A percentile compares a stretch with the other conserved stretches of the same genome.
Evolutionary conservation across 495 filamentous ascomycete species (phyloP).

Genomic region (Aspergillus hancockii): DNA sequence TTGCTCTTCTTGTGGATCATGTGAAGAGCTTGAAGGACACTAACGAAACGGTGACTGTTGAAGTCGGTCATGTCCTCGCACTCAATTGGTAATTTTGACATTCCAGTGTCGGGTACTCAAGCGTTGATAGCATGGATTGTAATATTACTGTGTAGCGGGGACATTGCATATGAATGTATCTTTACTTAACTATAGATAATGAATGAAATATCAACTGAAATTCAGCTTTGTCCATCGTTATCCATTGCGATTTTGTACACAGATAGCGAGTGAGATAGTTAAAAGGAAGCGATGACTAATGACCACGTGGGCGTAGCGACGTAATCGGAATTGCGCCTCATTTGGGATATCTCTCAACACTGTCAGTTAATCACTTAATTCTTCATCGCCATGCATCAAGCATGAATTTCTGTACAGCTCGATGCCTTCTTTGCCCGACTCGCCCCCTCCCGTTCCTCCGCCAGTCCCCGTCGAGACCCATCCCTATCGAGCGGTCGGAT

Average conservation of each 20-base stretch:
- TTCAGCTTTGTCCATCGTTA: too few relatives aligned
- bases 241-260: too few relatives aligned
- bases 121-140: too few relatives aligned
- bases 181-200: too few relatives aligned
- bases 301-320: not conserved
- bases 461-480: conserved; percentile 49
- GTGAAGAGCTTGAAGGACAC: conserved; percentile 7
- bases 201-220: too few relatives aligned
- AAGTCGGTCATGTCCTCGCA: conserved; percentile 11
- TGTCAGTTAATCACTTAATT: not conserved
- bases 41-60: conserved; percentile 11
- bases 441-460: conserved; percentile 37
- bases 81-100: not conserved
- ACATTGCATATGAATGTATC: too few relatives aligned
- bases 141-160: too few relatives aligned
- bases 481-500: conserved; percentile 38
- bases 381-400: conserved; percentile 30
- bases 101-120: too few relatives aligned
- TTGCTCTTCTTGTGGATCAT: conserved; percentile 23
- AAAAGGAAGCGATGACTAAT: conserved; percentile 7
- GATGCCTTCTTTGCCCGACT: conserved; percentile 43
- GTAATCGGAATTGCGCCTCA: not conserved
- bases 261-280: too few relatives aligned
- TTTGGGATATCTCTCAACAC: conserved; percentile 1
- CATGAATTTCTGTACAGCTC: conserved; percentile 35